Evolutionary conservation across 1,284 basidiomycete species (phyloP).

Genomic region (Acaromyces ingoldii): DNA sequence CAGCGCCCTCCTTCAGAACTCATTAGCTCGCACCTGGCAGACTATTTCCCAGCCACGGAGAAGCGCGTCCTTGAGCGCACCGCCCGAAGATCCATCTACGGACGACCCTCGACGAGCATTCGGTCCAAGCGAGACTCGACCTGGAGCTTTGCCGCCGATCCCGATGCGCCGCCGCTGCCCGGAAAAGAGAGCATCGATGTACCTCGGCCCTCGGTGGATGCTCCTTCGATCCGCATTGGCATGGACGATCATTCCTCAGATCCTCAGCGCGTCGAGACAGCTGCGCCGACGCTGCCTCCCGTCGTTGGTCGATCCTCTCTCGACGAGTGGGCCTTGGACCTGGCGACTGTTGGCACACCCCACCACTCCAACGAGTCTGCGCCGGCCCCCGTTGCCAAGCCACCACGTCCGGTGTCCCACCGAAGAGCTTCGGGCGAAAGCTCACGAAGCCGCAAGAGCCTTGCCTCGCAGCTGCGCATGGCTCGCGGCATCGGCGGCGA

Average conservation of each 20-base stretch:
- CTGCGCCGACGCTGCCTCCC: constrained; percentile 27
- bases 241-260: constrained; percentile 27
- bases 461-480: constrained; percentile 30
- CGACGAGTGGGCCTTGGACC: constrained; percentile 37
- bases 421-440: constrained; percentile 36
- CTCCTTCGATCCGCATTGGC: constrained; percentile 29
- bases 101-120: constrained; percentile 33
- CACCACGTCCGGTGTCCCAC: constrained; percentile 17
- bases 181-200: constrained; percentile 29
- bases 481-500: constrained; percentile 9
- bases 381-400: background rate
- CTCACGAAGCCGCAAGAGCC: constrained; percentile 27
- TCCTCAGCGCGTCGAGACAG: background rate
- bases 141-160: constrained; percentile 41
- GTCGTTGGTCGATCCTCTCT: constrained; percentile 32
- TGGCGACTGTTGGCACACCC: constrained; percentile 24
- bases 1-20: constrained; percentile 94
- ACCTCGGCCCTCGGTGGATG: background rate
- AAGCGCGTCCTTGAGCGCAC: constrained; percentile 57
- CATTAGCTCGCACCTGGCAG: constrained; percentile 89
- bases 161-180: constrained; percentile 29
- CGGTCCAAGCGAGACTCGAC: constrained; percentile 42
- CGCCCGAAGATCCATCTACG: constrained; percentile 39
- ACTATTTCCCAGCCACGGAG: constrained; percentile 92
- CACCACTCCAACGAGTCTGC: background rate